phyloP scores from a whole-genome alignment of 495 filamentous ascomycete species.

The Aspergillus heteromorphus region DNA sequence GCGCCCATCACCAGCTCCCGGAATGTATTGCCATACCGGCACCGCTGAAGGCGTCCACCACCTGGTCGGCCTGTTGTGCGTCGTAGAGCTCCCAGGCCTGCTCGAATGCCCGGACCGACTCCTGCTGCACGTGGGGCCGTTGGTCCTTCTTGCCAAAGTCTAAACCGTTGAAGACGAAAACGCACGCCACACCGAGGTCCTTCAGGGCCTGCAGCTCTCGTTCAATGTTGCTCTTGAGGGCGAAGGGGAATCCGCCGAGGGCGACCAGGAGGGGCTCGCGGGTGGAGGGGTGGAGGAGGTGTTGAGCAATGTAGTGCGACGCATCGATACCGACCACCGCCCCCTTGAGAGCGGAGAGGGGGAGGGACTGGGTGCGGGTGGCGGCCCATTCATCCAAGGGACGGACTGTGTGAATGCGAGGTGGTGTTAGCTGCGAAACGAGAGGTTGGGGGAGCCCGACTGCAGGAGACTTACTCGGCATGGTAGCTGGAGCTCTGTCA shows the following conservation, averaged over 20 bases:
- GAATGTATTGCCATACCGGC: slow-evolving; percentile 53
- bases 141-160: slow-evolving; percentile 67
- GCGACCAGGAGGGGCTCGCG: slow-evolving; percentile 86
- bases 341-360: slow-evolving; percentile 62
- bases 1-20: background rate
- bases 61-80: slow-evolving; percentile 66
- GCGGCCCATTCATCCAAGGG: slow-evolving; percentile 55
- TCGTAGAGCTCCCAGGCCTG: slow-evolving; percentile 85
- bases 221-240: slow-evolving; percentile 63
- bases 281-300: slow-evolving; percentile 59
- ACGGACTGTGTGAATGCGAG: slow-evolving; percentile 40
- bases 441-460: slow-evolving; percentile 3
- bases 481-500: slow-evolving; percentile 27
- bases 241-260: slow-evolving; percentile 82
- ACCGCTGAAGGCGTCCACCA: slow-evolving; percentile 75
- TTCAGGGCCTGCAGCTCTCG: slow-evolving; percentile 64
- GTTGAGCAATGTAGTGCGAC: slow-evolving; percentile 73
- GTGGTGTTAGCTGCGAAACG: background rate
- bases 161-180: slow-evolving; percentile 90
- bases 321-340: slow-evolving; percentile 81
- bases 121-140: slow-evolving; percentile 43
- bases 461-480: slow-evolving; percentile 35
- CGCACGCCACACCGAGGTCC: slow-evolving; percentile 54
- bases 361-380: slow-evolving; percentile 46
- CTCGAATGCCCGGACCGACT: slow-evolving; percentile 43